Evolutionary conservation across 208 protist species (phyloP).

Genomic region (Trypanosoma caninum): DNA sequence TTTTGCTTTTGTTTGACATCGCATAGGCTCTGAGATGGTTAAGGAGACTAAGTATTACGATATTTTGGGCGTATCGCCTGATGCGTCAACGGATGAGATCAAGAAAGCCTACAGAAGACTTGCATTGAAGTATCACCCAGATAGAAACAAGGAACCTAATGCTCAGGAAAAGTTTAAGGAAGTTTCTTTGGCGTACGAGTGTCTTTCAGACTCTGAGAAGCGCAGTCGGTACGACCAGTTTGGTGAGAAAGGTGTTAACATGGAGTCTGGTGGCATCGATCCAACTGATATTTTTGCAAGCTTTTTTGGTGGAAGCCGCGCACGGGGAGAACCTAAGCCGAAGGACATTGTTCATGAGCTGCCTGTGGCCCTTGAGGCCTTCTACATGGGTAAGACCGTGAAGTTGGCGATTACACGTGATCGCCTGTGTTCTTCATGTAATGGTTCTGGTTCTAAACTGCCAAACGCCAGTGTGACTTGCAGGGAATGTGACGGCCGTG

Average conservation of each 20-base stretch:
- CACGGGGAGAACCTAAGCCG: conserved; percentile 91
- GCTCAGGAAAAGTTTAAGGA: conserved; percentile 93
- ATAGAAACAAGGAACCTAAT: conserved; percentile 88
- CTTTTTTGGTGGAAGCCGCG: conserved; percentile 87
- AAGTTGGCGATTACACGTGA: conserved; percentile 94
- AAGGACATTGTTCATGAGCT: conserved; percentile 95
- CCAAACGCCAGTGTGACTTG: conserved; percentile 82
- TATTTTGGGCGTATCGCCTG: conserved; percentile 70
- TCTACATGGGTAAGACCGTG: conserved; percentile 97
- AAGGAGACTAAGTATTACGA: conserved; percentile 92
- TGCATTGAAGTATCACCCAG: conserved; percentile 93
- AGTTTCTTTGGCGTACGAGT: conserved; percentile 97
- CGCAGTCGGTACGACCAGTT: conserved; percentile 96
- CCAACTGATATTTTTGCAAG: conserved; percentile 88
- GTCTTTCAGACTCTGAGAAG: conserved; percentile 96
- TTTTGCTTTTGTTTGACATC: conserved; percentile 10
- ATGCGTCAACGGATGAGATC: conserved; percentile 87
- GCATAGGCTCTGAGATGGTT: conserved; percentile 54
- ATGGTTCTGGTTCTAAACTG: conserved; percentile 78
- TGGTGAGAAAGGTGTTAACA: conserved; percentile 96
- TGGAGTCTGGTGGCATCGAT: conserved; percentile 84
- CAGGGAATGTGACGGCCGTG: conserved; percentile 91
- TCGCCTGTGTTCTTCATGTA: conserved; percentile 87
- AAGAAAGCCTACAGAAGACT: conserved; percentile 93
- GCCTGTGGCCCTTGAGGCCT: conserved; percentile 93